Conservation (phyloP, 768 basidiomycete genomes). For the Suillus spraguei region DNA sequence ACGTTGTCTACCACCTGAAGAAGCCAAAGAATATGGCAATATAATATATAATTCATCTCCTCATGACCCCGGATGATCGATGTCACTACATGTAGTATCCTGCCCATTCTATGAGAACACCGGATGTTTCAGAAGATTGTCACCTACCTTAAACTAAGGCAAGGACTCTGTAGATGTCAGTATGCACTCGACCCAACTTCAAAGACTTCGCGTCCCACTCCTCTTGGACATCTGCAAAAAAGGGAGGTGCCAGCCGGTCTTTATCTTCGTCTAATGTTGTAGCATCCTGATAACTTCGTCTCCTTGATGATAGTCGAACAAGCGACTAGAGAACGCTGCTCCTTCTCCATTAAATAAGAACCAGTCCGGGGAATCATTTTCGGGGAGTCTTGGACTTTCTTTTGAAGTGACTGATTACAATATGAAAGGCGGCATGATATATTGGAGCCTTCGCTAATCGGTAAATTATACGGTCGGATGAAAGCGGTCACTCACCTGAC, state of each 20-base stretch:
- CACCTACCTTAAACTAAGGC: neutral
- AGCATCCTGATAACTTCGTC: neutral
- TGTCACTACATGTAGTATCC: neutral
- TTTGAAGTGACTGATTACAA: neutral
- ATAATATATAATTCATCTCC: neutral
- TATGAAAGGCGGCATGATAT: no score
- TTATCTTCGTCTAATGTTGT: neutral
- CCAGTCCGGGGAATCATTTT: neutral
- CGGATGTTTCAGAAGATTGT: neutral
- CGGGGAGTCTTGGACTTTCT: neutral
- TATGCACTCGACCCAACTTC: neutral
- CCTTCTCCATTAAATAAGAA: accelerated
- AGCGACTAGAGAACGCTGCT: neutral
- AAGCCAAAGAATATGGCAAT: neutral
- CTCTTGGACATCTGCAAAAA: neutral
- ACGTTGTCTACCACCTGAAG: neutral
- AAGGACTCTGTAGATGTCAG: neutral
- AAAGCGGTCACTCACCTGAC: neutral
- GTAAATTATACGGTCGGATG: neutral
- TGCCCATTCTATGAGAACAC: neutral
- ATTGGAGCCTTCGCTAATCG: neutral
- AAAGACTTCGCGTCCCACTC: neutral
- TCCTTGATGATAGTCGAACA: constrained; percentile 2
- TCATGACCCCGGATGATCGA: neutral
- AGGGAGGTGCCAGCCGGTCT: neutral